phyloP scores from a whole-genome alignment of 192 early-diverging fungal species.

The Linnemannia hyalina region DNA sequence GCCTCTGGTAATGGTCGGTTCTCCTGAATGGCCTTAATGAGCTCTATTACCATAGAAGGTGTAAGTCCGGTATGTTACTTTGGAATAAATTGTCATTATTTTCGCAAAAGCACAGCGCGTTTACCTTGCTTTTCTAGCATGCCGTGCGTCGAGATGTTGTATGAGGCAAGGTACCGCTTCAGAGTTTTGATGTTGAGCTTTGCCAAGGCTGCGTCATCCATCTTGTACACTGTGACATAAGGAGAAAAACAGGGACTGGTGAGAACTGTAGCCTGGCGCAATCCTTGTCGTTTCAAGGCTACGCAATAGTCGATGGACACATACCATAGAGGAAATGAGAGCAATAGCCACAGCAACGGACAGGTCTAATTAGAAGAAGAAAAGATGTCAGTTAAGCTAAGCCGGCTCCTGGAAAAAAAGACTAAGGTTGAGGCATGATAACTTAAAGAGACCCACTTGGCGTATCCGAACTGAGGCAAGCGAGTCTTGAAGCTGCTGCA shows the following conservation, averaged over 20 bases:
- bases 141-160: conserved; percentile 25
- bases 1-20: conserved; percentile 26
- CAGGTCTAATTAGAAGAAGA: conserved; percentile 7
- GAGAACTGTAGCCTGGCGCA: neutral
- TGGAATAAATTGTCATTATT: neutral
- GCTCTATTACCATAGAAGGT: conserved; percentile 8
- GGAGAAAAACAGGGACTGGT: neutral
- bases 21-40: conserved; percentile 35
- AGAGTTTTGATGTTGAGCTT: conserved; percentile 39
- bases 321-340: conserved; percentile 43
- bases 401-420: neutral
- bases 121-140: conserved; percentile 44
- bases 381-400: neutral
- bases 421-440: neutral
- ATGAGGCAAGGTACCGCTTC: conserved; percentile 33
- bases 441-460: neutral
- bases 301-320: neutral
- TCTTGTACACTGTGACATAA: conserved; percentile 21
- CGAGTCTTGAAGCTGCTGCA: conserved; percentile 35
- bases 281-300: neutral
- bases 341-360: conserved; percentile 38
- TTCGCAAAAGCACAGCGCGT: neutral
- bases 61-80: neutral
- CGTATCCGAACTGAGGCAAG: conserved; percentile 33
- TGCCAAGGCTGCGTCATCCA: conserved; percentile 24